A percentile compares a stretch with the other conserved stretches of the same genome.
phyloP scores from a whole-genome alignment of 345 rosid species.

The Nasturtium officinale region DNA sequence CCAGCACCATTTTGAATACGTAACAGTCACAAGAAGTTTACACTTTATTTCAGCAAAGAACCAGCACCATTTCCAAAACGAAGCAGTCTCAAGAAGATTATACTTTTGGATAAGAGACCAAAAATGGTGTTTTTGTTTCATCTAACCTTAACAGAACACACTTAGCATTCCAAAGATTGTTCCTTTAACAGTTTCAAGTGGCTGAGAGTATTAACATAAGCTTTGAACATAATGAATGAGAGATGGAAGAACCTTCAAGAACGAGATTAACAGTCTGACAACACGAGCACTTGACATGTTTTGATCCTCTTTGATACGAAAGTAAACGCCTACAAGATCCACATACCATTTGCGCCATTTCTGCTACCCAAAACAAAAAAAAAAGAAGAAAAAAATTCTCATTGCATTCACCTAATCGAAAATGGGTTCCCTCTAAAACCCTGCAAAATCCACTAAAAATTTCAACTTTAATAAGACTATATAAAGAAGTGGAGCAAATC shows the following conservation, averaged over 20 bases:
- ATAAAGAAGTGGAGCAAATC: background rate
- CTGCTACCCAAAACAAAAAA: slow-evolving; percentile 39
- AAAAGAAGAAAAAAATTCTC: background rate
- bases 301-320: slow-evolving; percentile 70
- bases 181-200: background rate
- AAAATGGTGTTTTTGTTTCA: background rate
- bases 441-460: slow-evolving; percentile 35
- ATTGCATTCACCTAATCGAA: slow-evolving; percentile 13
- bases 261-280: slow-evolving; percentile 75
- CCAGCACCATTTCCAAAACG: too few relatives aligned
- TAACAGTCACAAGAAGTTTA: background rate
- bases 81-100: too few relatives aligned
- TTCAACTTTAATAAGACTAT: background rate
- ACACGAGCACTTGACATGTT: slow-evolving; percentile 63
- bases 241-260: slow-evolving; percentile 66
- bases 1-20: background rate
- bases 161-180: slow-evolving; percentile 2
- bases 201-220: background rate
- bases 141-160: background rate
- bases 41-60: background rate
- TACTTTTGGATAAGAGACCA: background rate
- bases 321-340: slow-evolving; percentile 86
- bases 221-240: slow-evolving; percentile 3
- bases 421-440: slow-evolving; percentile 1
- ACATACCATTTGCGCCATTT: slow-evolving; percentile 86